Evolutionary conservation across 1,284 basidiomycete genomes (phyloP).

Genomic region (Vanrija humicola): DNA sequence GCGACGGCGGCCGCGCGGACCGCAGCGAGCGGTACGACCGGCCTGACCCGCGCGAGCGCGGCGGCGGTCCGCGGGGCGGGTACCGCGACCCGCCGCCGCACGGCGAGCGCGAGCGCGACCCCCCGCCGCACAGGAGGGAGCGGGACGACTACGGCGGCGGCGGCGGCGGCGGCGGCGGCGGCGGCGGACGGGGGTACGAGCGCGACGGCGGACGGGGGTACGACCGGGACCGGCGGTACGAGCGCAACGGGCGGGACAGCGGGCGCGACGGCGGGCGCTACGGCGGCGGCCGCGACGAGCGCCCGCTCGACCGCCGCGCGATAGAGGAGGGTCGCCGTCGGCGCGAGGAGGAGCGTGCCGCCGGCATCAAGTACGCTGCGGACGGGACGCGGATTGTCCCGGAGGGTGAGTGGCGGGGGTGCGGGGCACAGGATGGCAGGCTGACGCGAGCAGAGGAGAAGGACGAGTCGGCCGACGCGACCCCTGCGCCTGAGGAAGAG

Average conservation of each 20-base stretch:
- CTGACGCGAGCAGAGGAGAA: slow-evolving; percentile 6
- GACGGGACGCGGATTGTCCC: slow-evolving; percentile 25
- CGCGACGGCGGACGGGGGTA: slow-evolving; percentile 4
- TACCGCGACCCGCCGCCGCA: neutral
- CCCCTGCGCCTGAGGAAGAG: slow-evolving; percentile 62
- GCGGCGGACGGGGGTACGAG: neutral
- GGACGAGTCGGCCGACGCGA: slow-evolving; percentile 41
- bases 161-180: neutral
- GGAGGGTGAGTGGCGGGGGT: slow-evolving; percentile 18
- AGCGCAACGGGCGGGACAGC: neutral
- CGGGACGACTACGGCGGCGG: neutral
- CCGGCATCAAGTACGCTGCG: slow-evolving; percentile 28
- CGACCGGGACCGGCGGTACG: slow-evolving; percentile 2
- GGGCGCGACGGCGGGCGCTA: slow-evolving; percentile 1
- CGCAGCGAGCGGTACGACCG: neutral
- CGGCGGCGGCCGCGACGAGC: slow-evolving; percentile 11
- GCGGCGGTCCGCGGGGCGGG: too few species aligned
- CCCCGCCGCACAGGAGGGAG: neutral
- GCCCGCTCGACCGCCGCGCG: slow-evolving; percentile 38
- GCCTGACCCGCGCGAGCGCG: neutral
- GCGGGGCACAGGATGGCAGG: neutral
- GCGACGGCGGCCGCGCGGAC: too few species aligned
- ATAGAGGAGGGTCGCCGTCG: slow-evolving; percentile 45
- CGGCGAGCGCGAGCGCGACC: slow-evolving; percentile 9
- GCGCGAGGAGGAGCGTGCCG: slow-evolving; percentile 45